Percentiles rank a stretch among this genome's conserved stretches.
Evolutionary conservation across 2,329 filamentous ascomycete species (phyloP).

Genomic region (Penicillium sp.): DNA sequence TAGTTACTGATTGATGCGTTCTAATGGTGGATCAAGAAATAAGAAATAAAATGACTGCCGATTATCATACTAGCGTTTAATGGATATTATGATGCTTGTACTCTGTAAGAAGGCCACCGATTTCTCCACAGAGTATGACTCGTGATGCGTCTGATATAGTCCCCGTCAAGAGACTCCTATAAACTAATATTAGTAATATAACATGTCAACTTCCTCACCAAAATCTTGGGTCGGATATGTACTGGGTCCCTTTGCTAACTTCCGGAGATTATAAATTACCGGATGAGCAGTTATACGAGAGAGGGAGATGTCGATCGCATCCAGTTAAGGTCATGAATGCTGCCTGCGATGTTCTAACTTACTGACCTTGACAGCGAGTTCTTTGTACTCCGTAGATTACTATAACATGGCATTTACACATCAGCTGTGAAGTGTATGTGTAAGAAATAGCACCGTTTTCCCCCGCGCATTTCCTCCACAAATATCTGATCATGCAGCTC

Average conservation of each 20-base stretch:
- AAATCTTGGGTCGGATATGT: not conserved
- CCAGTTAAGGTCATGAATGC: not conserved
- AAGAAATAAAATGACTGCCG: not conserved
- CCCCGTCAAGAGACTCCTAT: too few species aligned
- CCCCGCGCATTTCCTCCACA: not conserved
- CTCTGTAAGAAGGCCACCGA: not conserved
- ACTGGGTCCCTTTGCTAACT: not conserved
- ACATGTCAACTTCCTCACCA: too few species aligned
- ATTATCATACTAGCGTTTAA: not conserved
- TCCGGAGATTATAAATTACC: not conserved
- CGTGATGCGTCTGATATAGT: too few species aligned
- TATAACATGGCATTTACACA: not conserved
- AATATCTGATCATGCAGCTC: not conserved
- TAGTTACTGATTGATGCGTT: too few species aligned
- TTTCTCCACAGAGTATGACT: not conserved
- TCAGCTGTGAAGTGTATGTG: not conserved
- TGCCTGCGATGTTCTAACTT: not conserved
- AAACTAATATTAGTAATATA: too few species aligned
- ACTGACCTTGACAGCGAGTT: not conserved
- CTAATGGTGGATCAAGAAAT: too few species aligned
- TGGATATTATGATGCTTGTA: not conserved
- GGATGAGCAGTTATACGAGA: too few species aligned
- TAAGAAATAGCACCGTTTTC: not conserved
- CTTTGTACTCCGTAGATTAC: not conserved
- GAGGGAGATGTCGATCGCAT: not conserved